Evolutionary conservation across 495 filamentous ascomycete genomes (phyloP).

Genomic region (Penicillium bovifimosum): DNA sequence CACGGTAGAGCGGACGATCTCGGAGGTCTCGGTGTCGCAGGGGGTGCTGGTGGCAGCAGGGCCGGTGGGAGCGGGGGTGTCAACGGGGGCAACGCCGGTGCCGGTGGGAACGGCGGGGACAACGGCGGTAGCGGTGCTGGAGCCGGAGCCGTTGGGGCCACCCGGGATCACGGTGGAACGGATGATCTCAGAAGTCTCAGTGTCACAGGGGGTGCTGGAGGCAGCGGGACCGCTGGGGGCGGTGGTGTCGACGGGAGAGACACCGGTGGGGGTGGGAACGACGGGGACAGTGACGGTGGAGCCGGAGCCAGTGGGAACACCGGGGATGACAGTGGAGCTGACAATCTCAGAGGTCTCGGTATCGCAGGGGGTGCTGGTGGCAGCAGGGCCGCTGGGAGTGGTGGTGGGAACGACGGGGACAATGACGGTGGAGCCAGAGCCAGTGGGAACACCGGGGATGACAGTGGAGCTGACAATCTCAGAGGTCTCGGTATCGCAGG

Average conservation of each 20-base stretch:
- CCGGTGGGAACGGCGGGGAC: not conserved
- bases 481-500: constrained; percentile 21
- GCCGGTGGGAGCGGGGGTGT: constrained; percentile 7
- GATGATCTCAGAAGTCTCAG: constrained; percentile 13
- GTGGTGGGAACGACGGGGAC: constrained; percentile 4
- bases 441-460: constrained; percentile 8
- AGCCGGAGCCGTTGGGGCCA: not conserved
- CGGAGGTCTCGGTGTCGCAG: constrained; percentile 16
- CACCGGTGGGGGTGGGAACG: constrained; percentile 5
- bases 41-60: constrained; percentile 11
- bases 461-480: constrained; percentile 9
- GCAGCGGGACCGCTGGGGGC: not conserved
- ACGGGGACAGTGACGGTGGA: constrained; percentile 4
- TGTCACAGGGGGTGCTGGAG: constrained; percentile 16
- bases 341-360: constrained; percentile 15
- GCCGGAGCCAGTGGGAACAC: constrained; percentile 1
- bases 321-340: constrained; percentile 7
- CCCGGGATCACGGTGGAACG: constrained; percentile 4
- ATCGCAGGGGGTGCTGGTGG: constrained; percentile 18
- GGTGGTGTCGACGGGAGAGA: constrained; percentile 4
- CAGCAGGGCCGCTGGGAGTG: constrained; percentile 5
- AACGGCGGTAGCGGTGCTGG: not conserved
- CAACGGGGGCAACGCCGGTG: constrained; percentile 5
- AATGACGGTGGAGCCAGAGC: constrained; percentile 3
- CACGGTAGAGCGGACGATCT: constrained; percentile 6